These are phyloP conservation scores for Cyberlindnera meyerae DNA, from an alignment of 805 yeast genomes.

Conservation along the genomic window DNA sequence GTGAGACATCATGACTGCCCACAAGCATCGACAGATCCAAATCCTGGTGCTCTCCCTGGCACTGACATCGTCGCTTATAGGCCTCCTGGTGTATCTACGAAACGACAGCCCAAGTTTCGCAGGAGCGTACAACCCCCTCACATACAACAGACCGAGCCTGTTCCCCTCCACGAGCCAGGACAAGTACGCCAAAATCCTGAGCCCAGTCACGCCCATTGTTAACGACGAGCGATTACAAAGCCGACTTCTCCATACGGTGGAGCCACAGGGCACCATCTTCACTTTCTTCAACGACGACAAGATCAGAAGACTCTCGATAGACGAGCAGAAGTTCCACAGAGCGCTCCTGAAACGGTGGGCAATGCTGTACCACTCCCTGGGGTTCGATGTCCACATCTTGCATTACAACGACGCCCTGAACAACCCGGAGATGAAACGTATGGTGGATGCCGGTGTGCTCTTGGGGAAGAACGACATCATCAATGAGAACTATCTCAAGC, in stretches of 20 bases:
- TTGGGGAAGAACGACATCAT: slow-evolving; percentile 10
- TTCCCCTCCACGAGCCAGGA: slow-evolving; percentile 51
- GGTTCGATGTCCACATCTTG: slow-evolving; percentile 15
- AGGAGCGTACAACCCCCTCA: slow-evolving; percentile 49
- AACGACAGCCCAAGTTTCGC: background rate
- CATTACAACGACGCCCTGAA: slow-evolving; percentile 18
- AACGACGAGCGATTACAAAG: slow-evolving; percentile 9
- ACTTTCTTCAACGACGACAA: slow-evolving; percentile 22
- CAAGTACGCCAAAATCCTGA: slow-evolving; percentile 1
- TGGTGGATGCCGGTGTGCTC: slow-evolving; percentile 7
- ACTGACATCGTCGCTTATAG: too few relatives aligned
- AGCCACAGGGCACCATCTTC: slow-evolving; percentile 9
- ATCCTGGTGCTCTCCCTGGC: background rate
- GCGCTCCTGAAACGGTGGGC: slow-evolving; percentile 16
- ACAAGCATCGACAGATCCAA: too few relatives aligned
- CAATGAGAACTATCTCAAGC: slow-evolving; percentile 18
- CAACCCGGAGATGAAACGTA: slow-evolving; percentile 9
- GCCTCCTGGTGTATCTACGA: too few relatives aligned
- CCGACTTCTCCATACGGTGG: slow-evolving; percentile 8
- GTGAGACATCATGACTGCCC: too few relatives aligned
- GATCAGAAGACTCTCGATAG: slow-evolving; percentile 9
- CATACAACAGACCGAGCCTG: slow-evolving; percentile 52
- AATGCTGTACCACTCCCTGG: slow-evolving; percentile 15
- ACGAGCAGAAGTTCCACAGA: slow-evolving; percentile 20
- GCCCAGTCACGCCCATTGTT: slow-evolving; percentile 7